These are phyloP conservation scores for Begonia peltatifolia DNA, from an alignment of 306 rosid genomes.

Conservation along the genomic window DNA sequence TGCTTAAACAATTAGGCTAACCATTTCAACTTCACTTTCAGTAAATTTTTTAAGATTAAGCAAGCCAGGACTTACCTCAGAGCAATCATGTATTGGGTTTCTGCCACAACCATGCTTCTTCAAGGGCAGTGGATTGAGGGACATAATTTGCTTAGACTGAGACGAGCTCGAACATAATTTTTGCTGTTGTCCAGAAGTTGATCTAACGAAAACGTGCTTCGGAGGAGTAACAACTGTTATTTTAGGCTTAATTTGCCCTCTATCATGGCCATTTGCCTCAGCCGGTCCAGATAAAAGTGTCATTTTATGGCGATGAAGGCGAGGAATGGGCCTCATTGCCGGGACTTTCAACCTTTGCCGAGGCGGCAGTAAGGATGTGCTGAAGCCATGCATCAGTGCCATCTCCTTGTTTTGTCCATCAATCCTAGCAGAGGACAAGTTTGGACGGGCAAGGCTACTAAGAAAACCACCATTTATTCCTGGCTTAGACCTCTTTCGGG, in stretches of 20 bases:
- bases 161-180: constrained; percentile 70
- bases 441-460: constrained; percentile 17
- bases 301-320: constrained; percentile 68
- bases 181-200: constrained; percentile 60
- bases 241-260: constrained; percentile 50
- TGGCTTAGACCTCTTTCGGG: constrained; percentile 43
- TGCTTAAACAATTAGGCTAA: too few relatives aligned
- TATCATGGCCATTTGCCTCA: constrained; percentile 53
- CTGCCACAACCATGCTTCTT: constrained; percentile 96
- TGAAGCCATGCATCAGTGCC: constrained; percentile 42
- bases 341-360: constrained; percentile 85
- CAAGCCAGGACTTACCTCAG: constrained; percentile 50
- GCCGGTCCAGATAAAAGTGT: constrained; percentile 64
- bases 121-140: constrained; percentile 86
- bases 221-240: constrained; percentile 45
- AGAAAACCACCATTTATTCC: constrained; percentile 25
- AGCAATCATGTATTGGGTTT: constrained; percentile 64
- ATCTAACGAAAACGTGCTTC: constrained; percentile 31
- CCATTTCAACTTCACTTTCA: too few relatives aligned
- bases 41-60: not conserved
- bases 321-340: constrained; percentile 98
- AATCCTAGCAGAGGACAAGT: constrained; percentile 17
- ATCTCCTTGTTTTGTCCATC: constrained; percentile 37
- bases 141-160: constrained; percentile 80
- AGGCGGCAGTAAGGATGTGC: constrained; percentile 44